Evolutionary conservation across 1,284 basidiomycete genomes (phyloP).

Genomic region (Pseudozyma sp.): DNA sequence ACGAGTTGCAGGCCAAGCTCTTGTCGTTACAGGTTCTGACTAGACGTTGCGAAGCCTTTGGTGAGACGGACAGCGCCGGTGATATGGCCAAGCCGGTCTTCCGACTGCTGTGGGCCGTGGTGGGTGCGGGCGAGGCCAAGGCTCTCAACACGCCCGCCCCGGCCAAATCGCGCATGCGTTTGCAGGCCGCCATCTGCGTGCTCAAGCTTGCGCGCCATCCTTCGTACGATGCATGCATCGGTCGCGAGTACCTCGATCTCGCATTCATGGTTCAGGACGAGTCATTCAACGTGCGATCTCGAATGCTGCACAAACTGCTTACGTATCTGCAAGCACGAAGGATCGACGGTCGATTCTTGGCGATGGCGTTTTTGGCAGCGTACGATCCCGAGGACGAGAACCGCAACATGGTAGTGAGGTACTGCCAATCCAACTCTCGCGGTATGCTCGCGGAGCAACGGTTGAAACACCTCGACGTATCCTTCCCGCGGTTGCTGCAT

Average conservation of each 20-base stretch:
- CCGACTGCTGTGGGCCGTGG: slow-evolving; percentile 52
- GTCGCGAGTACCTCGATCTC: slow-evolving; percentile 78
- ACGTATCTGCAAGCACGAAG: slow-evolving; percentile 75
- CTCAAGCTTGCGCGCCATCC: slow-evolving; percentile 81
- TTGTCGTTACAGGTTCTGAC: slow-evolving; percentile 55
- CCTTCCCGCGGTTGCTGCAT: slow-evolving; percentile 86
- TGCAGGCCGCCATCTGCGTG: slow-evolving; percentile 83
- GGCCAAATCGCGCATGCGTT: slow-evolving; percentile 73
- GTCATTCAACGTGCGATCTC: slow-evolving; percentile 84
- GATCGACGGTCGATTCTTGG: slow-evolving; percentile 80
- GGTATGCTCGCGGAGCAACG: slow-evolving; percentile 30
- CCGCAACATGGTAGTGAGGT: slow-evolving; percentile 46
- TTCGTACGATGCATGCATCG: slow-evolving; percentile 74
- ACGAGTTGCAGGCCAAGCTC: slow-evolving; percentile 47
- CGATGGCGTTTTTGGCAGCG: slow-evolving; percentile 86
- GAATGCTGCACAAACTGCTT: slow-evolving; percentile 81
- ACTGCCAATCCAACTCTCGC: slow-evolving; percentile 21
- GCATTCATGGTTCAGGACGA: slow-evolving; percentile 85
- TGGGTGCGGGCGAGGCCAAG: slow-evolving; percentile 50
- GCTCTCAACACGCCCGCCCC: slow-evolving; percentile 48
- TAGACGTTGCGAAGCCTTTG: slow-evolving; percentile 50
- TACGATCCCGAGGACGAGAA: slow-evolving; percentile 83
- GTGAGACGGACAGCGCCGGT: slow-evolving; percentile 32
- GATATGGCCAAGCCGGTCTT: slow-evolving; percentile 59
- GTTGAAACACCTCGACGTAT: slow-evolving; percentile 75